Percentiles rank a stretch among this genome's conserved stretches.
These are phyloP conservation scores for Arthrobotrys megalospora DNA, from an alignment of 2,329 filamentous ascomycete genomes.

Conservation along the genomic window DNA sequence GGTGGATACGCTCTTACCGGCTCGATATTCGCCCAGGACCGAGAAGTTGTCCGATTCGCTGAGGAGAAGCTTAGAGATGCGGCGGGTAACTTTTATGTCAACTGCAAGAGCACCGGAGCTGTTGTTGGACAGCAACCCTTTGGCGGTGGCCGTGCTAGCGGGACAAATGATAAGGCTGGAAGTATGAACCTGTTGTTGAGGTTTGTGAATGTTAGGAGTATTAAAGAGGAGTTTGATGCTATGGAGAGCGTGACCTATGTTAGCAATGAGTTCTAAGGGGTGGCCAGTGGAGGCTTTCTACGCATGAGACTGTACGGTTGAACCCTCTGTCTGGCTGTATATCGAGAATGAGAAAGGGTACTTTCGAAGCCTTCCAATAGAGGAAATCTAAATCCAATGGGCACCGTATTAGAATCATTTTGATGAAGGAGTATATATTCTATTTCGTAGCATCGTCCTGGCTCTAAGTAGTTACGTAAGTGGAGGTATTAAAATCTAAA, in stretches of 20 bases:
- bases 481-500: too few relatives aligned
- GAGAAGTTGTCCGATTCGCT: constrained; percentile 76
- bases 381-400: not conserved
- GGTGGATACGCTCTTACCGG: constrained; percentile 83
- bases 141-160: constrained; percentile 77
- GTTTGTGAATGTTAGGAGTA: constrained; percentile 77
- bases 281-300: not conserved
- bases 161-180: constrained; percentile 82
- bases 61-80: constrained; percentile 80
- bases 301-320: not conserved
- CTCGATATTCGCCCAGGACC: constrained; percentile 80
- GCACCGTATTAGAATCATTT: too few relatives aligned
- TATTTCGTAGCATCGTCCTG: too few relatives aligned
- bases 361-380: not conserved
- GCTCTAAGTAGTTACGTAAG: too few relatives aligned
- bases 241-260: constrained; percentile 78
- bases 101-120: constrained; percentile 83
- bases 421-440: too few relatives aligned
- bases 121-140: constrained; percentile 82
- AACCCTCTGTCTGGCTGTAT: not conserved
- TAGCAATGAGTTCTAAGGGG: constrained; percentile 76
- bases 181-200: constrained; percentile 76
- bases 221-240: constrained; percentile 82
- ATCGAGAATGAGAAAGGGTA: constrained; percentile 1
- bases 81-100: constrained; percentile 88